Evolutionary conservation across 2,329 filamentous ascomycete species (phyloP), one percentile per base, ranked within the genome.

Genomic region (Aspergillus awamori): DNA sequence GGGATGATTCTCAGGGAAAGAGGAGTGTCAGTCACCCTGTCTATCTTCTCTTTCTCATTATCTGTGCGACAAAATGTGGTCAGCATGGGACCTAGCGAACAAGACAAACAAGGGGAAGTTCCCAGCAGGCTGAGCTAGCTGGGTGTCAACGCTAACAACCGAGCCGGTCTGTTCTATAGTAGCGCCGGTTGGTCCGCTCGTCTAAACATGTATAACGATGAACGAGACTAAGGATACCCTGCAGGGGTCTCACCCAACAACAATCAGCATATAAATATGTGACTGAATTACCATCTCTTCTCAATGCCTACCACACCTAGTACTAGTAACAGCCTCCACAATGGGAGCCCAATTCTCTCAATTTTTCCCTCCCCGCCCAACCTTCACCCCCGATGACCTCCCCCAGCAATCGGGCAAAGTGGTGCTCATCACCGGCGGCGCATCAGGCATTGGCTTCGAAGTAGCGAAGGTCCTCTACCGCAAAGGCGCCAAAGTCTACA

Each of bases 381-480:
- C 36, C 41, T 59, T 62, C 57, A 62, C 60, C 17, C 43, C 51
- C 24, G 55, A 56, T 11, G 57, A 59, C 4, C 24, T 62, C 38
- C 45, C 57, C 4, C 51, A 38, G 8, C 60, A 56, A 38, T 47
- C 30, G 38, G 60, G 60, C 13, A 59, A 51, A 26, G 56, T 62
- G 13, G 51, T 57, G 30, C 57, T 62, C 24, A 47, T 62, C 10
- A 62, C 60, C 43, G 60, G 60, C 6, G 57, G 51, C 3, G 54
- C 60, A n/a, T 62, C 60, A n/a, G 60, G 60, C 17, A 62, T 62
- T n/a, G 60, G 60, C 28, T 53, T 59, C 8, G 60, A 62, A n/a
- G 57, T 62, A 17, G 56, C 56, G 22, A 59, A 53, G n/a, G 59
- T 62, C n/a, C 60, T 62, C 2, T 62, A 57, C 55, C 36, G 36